phyloP scores from a whole-genome alignment of 768 basidiomycete genomes.

The Amanita fuliginea region DNA sequence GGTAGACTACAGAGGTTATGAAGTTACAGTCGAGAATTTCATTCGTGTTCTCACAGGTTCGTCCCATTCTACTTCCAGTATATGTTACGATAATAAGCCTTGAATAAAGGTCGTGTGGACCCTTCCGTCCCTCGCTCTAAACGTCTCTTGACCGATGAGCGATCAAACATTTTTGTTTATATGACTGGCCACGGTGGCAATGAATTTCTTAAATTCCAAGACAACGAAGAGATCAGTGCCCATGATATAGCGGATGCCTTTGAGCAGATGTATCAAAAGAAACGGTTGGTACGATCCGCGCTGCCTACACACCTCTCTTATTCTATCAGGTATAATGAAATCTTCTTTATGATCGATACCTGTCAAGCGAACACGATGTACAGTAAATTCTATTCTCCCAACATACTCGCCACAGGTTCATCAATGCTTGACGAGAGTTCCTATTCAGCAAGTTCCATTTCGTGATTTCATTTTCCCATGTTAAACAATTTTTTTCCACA shows the following conservation, averaged over 20 bases:
- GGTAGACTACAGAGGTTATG: conserved; percentile 96
- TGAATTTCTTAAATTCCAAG: conserved; percentile 98
- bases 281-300: conserved; percentile 37
- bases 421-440: conserved; percentile 81
- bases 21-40: conserved; percentile 96
- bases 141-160: conserved; percentile 80
- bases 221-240: conserved; percentile 95
- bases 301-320: not conserved
- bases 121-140: conserved; percentile 84
- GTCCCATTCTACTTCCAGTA: conserved; percentile 10
- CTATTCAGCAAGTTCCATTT: conserved; percentile 59
- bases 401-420: conserved; percentile 86
- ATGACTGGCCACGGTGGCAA: conserved; percentile 99
- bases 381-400: conserved; percentile 85
- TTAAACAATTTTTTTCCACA: not conserved
- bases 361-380: conserved; percentile 98
- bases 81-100: not conserved
- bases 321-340: conserved; percentile 70
- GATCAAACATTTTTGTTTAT: conserved; percentile 92
- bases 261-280: conserved; percentile 98
- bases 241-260: conserved; percentile 97
- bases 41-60: conserved; percentile 84
- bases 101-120: conserved; percentile 61
- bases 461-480: not conserved
- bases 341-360: conserved; percentile 97